Conservation (phyloP, 2,329 filamentous ascomycete species). For the Teratosphaeria viscida region DNA sequence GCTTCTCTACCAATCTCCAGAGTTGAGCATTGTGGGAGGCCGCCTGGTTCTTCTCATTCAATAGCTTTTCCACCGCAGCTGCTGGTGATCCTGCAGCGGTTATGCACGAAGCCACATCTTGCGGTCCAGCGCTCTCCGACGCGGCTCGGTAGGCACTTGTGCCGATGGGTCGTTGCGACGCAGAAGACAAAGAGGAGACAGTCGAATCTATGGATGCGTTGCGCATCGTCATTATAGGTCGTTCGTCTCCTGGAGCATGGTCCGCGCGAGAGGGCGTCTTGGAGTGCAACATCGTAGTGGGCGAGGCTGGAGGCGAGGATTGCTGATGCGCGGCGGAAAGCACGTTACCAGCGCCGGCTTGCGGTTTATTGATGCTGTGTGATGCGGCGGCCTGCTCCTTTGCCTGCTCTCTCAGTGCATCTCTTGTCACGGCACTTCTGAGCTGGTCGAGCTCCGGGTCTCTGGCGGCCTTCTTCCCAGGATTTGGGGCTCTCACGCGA, state of each 20-base stretch:
- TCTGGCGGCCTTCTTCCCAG: conserved; percentile 10
- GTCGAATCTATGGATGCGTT: conserved; percentile 89
- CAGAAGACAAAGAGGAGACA: conserved; percentile 52
- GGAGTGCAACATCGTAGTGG: conserved; percentile 20
- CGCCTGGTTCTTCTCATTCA: conserved; percentile 85
- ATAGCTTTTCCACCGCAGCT: conserved; percentile 73
- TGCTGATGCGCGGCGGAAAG: conserved; percentile 15
- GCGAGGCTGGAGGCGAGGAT: conserved; percentile 22
- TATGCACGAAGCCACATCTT: conserved; percentile 71
- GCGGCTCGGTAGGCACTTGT: conserved; percentile 36
- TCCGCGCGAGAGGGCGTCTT: conserved; percentile 16
- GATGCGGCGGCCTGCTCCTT: conserved; percentile 5
- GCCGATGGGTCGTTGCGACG: conserved; percentile 21
- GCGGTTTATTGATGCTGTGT: not conserved
- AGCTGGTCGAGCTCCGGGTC: conserved; percentile 15
- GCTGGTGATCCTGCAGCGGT: conserved; percentile 80
- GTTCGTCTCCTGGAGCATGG: conserved; percentile 1
- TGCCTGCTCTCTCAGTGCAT: conserved; percentile 17
- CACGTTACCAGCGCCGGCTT: conserved; percentile 24
- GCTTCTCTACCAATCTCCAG: conserved; percentile 94
- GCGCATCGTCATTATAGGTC: conserved; percentile 33
- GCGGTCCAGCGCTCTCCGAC: conserved; percentile 48
- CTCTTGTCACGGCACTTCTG: conserved; percentile 14
- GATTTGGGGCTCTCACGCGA: conserved; percentile 10
- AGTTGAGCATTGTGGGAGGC: conserved; percentile 83